phyloP scores from a whole-genome alignment of 345 rosid species.

The Populus tremula region DNA sequence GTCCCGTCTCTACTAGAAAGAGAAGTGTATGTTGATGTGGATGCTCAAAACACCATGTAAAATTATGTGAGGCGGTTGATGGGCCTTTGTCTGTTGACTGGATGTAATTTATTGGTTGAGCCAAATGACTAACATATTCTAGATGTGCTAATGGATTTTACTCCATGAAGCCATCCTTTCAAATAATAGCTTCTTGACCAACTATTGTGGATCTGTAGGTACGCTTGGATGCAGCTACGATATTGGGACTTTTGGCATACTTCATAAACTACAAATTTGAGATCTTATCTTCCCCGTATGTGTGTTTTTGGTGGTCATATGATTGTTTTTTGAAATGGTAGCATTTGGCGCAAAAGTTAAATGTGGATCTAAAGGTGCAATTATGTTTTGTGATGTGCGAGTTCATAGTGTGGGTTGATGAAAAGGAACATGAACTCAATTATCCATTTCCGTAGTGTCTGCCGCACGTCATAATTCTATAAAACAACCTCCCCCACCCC shows the following conservation, averaged over 20 bases:
- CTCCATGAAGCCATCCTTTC: neutral
- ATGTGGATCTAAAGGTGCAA: neutral
- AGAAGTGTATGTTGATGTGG: too few relatives aligned
- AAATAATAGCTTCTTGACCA: constrained; percentile 3
- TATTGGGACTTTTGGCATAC: constrained; percentile 88
- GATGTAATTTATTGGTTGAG: too few relatives aligned
- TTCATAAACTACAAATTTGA: constrained; percentile 91
- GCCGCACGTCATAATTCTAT: neutral
- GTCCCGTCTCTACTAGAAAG: too few relatives aligned
- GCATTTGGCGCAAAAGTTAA: neutral
- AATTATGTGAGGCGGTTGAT: too few relatives aligned
- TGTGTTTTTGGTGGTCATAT: constrained; percentile 11
- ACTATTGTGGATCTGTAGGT: constrained; percentile 49
- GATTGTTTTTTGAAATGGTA: neutral
- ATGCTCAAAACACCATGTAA: neutral
- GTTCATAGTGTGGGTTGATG: neutral
- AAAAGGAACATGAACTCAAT: neutral
- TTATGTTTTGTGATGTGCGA: neutral
- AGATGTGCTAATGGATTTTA: neutral
- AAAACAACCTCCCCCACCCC: neutral
- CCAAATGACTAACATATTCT: neutral
- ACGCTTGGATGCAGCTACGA: constrained; percentile 76
- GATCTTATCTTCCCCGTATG: constrained; percentile 82
- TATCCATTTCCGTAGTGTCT: neutral
- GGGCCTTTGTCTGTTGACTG: too few relatives aligned